phyloP scores from a whole-genome alignment of 106 monocot species.

The Triglochin maritima region DNA sequence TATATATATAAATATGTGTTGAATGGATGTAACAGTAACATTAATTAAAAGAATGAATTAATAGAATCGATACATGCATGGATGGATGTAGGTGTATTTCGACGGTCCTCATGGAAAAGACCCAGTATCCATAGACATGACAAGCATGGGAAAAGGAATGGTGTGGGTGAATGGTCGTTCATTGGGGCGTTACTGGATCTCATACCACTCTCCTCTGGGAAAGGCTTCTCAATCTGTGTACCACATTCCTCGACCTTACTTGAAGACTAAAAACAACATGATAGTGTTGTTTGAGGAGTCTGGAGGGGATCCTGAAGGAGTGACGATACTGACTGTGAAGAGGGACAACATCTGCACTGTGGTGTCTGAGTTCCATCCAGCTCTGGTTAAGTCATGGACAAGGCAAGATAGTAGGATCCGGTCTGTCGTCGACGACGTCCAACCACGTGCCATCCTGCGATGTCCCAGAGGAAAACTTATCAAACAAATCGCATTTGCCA shows the following conservation, averaged over 20 bases:
- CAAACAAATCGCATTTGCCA: constrained; percentile 49
- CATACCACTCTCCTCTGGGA: constrained; percentile 51
- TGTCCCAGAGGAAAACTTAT: constrained; percentile 51
- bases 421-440: constrained; percentile 27
- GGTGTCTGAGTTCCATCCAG: constrained; percentile 50
- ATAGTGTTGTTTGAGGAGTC: constrained; percentile 66
- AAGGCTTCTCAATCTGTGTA: constrained; percentile 67
- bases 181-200: constrained; percentile 73
- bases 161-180: constrained; percentile 51
- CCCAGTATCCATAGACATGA: constrained; percentile 61
- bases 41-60: too few relatives aligned
- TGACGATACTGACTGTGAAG: constrained; percentile 35
- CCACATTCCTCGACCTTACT: constrained; percentile 55
- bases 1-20: too few relatives aligned
- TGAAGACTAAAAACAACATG: constrained; percentile 46
- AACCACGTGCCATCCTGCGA: constrained; percentile 27
- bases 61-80: too few relatives aligned
- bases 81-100: constrained; percentile 36
- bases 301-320: constrained; percentile 44
- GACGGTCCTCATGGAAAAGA: constrained; percentile 51
- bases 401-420: constrained; percentile 24
- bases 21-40: too few relatives aligned
- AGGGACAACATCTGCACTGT: constrained; percentile 73
- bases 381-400: constrained; percentile 24
- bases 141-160: constrained; percentile 65